These are phyloP conservation scores for Posidonia oceanica DNA, from an alignment of 116 monocot genomes.

Conservation along the genomic window DNA sequence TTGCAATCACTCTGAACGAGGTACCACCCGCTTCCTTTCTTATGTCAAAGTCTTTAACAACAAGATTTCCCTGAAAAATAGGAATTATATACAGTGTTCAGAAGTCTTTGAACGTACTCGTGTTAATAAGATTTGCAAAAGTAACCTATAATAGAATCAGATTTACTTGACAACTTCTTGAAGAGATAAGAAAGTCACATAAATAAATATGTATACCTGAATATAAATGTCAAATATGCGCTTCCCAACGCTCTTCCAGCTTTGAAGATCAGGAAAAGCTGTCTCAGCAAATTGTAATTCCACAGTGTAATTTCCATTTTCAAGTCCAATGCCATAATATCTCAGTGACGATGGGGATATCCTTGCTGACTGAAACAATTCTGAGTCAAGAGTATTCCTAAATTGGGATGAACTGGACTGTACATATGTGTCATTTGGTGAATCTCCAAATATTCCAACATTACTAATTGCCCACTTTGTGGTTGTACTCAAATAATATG, in stretches of 20 bases:
- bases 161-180: neutral
- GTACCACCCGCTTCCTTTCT: constrained; percentile 10
- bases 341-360: constrained; percentile 68
- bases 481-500: constrained; percentile 52
- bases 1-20: neutral
- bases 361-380: constrained; percentile 54
- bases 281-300: constrained; percentile 49
- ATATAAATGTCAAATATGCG: constrained; percentile 60
- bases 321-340: constrained; percentile 72
- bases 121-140: too few relatives aligned
- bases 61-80: constrained; percentile 9
- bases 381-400: constrained; percentile 44
- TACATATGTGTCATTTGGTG: constrained; percentile 27
- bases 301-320: constrained; percentile 66
- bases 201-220: constrained; percentile 31
- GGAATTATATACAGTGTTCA: neutral
- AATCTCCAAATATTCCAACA: constrained; percentile 46
- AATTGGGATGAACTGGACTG: constrained; percentile 29
- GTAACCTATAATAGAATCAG: neutral
- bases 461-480: constrained; percentile 67
- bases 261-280: constrained; percentile 11
- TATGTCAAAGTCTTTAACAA: constrained; percentile 28
- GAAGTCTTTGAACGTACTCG: neutral
- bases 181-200: neutral
- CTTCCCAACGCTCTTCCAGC: constrained; percentile 50